Evolutionary conservation across 2,329 filamentous ascomycete species (phyloP), one percentile per base, ranked within the genome.

Genomic region (Diaporthe nobilis): DNA sequence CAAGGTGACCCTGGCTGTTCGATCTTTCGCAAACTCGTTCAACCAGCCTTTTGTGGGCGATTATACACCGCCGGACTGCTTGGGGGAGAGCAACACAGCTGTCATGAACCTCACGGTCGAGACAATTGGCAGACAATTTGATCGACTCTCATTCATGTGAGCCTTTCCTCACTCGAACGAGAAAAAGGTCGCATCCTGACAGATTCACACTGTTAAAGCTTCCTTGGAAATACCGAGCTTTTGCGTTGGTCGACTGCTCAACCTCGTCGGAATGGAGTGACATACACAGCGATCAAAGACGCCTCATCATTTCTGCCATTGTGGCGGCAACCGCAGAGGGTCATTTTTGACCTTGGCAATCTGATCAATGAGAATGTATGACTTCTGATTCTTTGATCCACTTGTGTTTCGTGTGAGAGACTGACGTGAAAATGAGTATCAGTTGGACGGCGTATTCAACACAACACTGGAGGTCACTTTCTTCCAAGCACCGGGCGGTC

Each of bases 171-270:
- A 37, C 12, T 37, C 31, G 4, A 2, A 37, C 15, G 2, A 55
- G 12, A 55, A 12, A 12, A 3, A 13, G 3, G n/a, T n/a, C 10
- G 2, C 28, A 55, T 13, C 25, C 51, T 53, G 47, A 51, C 28
- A 5, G 12, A 25, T 25, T n/a, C 4, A 57, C 13, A 44, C 17
- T 17, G 4, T 0, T 15, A n/a, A 6, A 68, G 63, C 20, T 97
- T 93, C 79, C 87, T 97, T 53, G 91, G 91, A 49, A 93, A 96
- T 82, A 91, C 90, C 17, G 94, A 97, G 82, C 88, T 97, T 22
- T 96, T 93, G 87, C 88, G 94, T 28, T 96, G 94, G 2, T 95
- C 94, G 7, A 97, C 95, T 1, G 94, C 94, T 4, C 93, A 97
- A 84, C 94, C 95, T 1, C 94, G 91, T 0, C 78, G 80, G 10